Evolutionary conservation across 768 basidiomycete species (phyloP), one percentile per base, ranked within the genome.

Genomic region (Rhodocollybia butyracea): DNA sequence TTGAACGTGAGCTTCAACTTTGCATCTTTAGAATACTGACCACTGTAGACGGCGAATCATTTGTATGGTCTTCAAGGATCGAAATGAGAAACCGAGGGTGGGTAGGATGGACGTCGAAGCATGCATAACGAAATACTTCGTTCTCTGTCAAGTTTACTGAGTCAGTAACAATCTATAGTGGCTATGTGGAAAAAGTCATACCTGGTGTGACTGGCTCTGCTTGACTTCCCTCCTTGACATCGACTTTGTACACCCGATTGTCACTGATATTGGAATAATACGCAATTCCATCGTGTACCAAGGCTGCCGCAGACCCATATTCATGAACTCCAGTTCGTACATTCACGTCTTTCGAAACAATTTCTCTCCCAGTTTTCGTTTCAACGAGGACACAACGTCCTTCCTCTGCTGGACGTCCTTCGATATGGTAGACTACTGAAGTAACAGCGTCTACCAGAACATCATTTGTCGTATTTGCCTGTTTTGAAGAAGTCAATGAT

Each of bases 51-150:
- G 85, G 83, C 2, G 62, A 68, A 38, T 76, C 77, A 40, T 68
- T 63, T 0, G 85, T 88, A 68, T 90, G 88, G 60, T 91, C 88
- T 63, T 93, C 89, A 24, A 85, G 71, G 40, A 91, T 67, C 1
- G 85, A 76, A 1, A 86, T 77, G 5, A 91, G 63, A 19, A 89
- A 68, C 56, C 82, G 71, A 2, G 76, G 68, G 5, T 79, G 69
- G 1, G 62, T 61, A 0, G 87, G 88, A 57, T 86, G 82, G 1
- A 83, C 72, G 7, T 76, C 70, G 58, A 90, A 80, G 61, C 84
- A 76, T 22, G 86, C 88, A 62, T 80, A 91, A 38, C 88, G 82
- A 63, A 79, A 72, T 0, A 76, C 75, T 12, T 71, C 64, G 62
- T 77, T 80, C 27, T n/a, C 17, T 24, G 46, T 17, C 32, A 34